Evolutionary conservation across 192 early-diverging fungal species (phyloP).

Genomic region (Coemansia sp.): DNA sequence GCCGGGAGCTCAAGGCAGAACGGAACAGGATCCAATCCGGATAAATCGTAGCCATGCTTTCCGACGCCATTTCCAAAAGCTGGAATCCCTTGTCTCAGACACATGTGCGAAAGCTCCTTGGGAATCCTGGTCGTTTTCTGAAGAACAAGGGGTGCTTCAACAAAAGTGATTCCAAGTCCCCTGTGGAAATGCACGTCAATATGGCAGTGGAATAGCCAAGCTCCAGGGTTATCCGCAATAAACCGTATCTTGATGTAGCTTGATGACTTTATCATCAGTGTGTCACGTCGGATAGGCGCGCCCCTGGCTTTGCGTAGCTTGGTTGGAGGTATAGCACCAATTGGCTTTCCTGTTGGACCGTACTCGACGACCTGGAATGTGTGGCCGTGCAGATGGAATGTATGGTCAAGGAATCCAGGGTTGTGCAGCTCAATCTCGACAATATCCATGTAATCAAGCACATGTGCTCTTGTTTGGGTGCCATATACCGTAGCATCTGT

Average conservation of each 20-base stretch:
- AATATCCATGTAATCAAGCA: constrained; percentile 62
- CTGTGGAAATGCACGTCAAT: constrained; percentile 58
- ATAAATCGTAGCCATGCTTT: constrained; percentile 65
- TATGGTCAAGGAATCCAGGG: constrained; percentile 63
- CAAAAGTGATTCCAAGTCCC: constrained; percentile 69
- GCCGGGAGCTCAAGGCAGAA: background rate
- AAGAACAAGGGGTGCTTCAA: constrained; percentile 69
- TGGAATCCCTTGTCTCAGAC: constrained; percentile 40
- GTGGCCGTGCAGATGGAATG: constrained; percentile 81
- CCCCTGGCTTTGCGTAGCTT: constrained; percentile 56
- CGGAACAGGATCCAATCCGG: constrained; percentile 31
- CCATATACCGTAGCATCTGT: constrained; percentile 14
- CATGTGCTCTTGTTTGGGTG: constrained; percentile 46
- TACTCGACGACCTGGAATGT: constrained; percentile 74
- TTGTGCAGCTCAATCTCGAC: constrained; percentile 74
- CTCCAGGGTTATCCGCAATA: constrained; percentile 78
- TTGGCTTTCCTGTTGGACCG: constrained; percentile 23
- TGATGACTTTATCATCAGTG: constrained; percentile 59
- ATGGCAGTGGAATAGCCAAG: constrained; percentile 83
- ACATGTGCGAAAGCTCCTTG: constrained; percentile 40
- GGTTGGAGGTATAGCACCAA: background rate
- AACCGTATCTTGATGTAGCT: constrained; percentile 70
- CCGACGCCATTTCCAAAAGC: constrained; percentile 73
- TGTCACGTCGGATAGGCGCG: constrained; percentile 72
- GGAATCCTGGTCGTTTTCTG: constrained; percentile 58